A percentile compares a stretch with the other conserved stretches of the same genome.
These are phyloP conservation scores for Monilinia laxa DNA, from an alignment of 2,329 filamentous ascomycete genomes.

Conservation along the genomic window DNA sequence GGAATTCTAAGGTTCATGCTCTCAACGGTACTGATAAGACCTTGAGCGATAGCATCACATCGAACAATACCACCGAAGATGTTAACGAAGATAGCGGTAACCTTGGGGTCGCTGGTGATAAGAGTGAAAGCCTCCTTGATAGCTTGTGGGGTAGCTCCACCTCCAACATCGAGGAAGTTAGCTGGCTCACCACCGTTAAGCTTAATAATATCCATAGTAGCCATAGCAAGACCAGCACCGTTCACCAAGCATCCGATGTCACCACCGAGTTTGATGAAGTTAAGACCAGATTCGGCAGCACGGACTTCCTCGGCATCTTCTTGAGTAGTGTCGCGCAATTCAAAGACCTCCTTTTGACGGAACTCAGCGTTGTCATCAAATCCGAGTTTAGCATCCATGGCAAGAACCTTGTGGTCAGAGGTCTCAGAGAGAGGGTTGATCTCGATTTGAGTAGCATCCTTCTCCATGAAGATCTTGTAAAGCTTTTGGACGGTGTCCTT, in stretches of 20 bases:
- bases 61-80: slow-evolving; percentile 99
- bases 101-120: slow-evolving; percentile 97
- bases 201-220: slow-evolving; percentile 99
- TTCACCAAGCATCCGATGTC: slow-evolving; percentile 99
- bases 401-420: slow-evolving; percentile 94
- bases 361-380: slow-evolving; percentile 99
- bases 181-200: slow-evolving; percentile 93
- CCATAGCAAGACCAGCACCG: slow-evolving; percentile 98
- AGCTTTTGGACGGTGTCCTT: slow-evolving; percentile 98
- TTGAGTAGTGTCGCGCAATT: slow-evolving; percentile 89
- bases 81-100: slow-evolving; percentile 99
- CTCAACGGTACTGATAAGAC: slow-evolving; percentile 91
- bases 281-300: slow-evolving; percentile 89
- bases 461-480: slow-evolving; percentile 98
- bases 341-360: slow-evolving; percentile 95
- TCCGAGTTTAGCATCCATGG: slow-evolving; percentile 98
- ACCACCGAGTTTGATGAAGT: slow-evolving; percentile 99
- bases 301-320: slow-evolving; percentile 98
- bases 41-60: slow-evolving; percentile 95
- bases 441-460: slow-evolving; percentile 98
- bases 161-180: slow-evolving; percentile 98
- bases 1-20: slow-evolving; percentile 94
- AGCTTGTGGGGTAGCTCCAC: slow-evolving; percentile 92
- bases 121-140: slow-evolving; percentile 98
- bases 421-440: slow-evolving; percentile 99